Conservation (phyloP, 2,329 filamentous ascomycete species). For the Ophiocordyceps sinensis region DNA sequence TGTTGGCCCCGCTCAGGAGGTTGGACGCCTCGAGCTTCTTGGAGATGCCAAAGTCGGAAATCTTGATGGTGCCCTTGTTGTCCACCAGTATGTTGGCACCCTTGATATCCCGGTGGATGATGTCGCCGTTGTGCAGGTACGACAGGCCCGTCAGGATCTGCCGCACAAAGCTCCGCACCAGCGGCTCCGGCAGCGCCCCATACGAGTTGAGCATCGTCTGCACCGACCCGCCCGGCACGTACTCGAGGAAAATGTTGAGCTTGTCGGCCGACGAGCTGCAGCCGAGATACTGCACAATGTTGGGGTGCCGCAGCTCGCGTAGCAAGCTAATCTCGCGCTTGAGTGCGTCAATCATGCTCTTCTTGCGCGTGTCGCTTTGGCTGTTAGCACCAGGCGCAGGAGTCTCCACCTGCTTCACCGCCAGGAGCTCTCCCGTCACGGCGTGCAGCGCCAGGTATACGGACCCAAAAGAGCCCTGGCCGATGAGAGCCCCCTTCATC, state of each 20-base stretch:
- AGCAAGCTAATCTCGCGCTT: conserved; percentile 93
- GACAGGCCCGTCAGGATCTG: conserved; percentile 88
- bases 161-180: conserved; percentile 91
- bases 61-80: conserved; percentile 98
- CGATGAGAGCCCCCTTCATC: conserved; percentile 98
- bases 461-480: conserved; percentile 89
- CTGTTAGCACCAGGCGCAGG: conserved; percentile 65
- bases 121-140: conserved; percentile 86
- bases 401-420: conserved; percentile 94
- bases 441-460: conserved; percentile 93
- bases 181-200: conserved; percentile 79
- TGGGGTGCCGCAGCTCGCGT: conserved; percentile 84
- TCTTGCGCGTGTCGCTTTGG: conserved; percentile 79
- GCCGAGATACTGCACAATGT: conserved; percentile 96
- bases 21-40: conserved; percentile 94
- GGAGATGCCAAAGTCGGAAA: conserved; percentile 96
- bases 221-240: conserved; percentile 92
- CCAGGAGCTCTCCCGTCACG: conserved; percentile 91
- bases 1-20: conserved; percentile 54
- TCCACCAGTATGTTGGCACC: conserved; percentile 97
- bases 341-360: conserved; percentile 93
- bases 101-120: conserved; percentile 98
- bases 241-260: conserved; percentile 99
- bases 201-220: conserved; percentile 99
- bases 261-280: conserved; percentile 83